Evolutionary conservation across 352 stramenopile species (phyloP).

Genomic region (Phytophthora cajani): DNA sequence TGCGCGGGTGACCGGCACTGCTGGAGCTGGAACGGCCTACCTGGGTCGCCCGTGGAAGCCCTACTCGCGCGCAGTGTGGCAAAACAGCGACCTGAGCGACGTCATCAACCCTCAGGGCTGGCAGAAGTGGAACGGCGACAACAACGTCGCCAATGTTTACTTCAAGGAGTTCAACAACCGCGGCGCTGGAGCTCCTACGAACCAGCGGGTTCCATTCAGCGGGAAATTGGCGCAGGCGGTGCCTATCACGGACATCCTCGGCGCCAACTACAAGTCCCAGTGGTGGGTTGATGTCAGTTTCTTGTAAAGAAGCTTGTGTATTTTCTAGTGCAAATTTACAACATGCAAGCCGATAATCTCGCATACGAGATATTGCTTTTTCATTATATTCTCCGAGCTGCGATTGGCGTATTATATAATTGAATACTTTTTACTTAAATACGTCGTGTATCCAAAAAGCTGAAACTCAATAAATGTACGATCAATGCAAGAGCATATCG

Average conservation of each 20-base stretch:
- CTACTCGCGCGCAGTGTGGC: background rate
- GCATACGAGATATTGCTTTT: too few relatives aligned
- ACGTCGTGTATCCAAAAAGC: too few relatives aligned
- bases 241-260: background rate
- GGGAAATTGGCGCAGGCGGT: background rate
- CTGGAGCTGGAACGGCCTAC: background rate
- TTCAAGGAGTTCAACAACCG: constrained; percentile 2
- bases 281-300: constrained; percentile 1
- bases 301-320: background rate
- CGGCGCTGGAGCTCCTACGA: background rate
- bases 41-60: background rate
- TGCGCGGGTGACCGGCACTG: background rate
- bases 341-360: too few relatives aligned
- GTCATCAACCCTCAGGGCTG: background rate
- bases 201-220: background rate
- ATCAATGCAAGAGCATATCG: background rate
- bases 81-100: background rate
- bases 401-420: too few relatives aligned
- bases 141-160: constrained; percentile 1
- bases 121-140: background rate
- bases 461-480: background rate
- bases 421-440: too few relatives aligned
- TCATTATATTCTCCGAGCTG: too few relatives aligned
- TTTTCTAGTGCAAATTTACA: too few relatives aligned
- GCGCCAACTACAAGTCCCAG: background rate